Evolutionary conservation across 2,329 filamentous ascomycete genomes (phyloP).

Genomic region (Leptographium radiaticola): DNA sequence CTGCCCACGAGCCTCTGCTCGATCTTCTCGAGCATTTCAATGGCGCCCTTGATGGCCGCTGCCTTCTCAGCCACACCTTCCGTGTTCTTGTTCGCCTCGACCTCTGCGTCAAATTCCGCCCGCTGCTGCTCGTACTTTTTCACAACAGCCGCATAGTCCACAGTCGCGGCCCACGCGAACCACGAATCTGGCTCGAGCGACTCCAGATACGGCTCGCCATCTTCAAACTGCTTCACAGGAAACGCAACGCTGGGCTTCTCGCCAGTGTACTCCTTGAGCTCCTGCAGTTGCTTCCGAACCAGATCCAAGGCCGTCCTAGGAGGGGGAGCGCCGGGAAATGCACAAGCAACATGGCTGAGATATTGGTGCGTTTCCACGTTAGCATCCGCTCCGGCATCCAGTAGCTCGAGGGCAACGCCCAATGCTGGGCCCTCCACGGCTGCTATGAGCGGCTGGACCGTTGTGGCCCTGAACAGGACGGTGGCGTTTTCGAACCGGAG

Average conservation of each 20-base stretch:
- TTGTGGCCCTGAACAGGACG: constrained; percentile 28
- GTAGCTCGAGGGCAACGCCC: constrained; percentile 40
- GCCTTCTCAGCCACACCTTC: constrained; percentile 36
- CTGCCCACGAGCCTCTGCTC: constrained; percentile 38
- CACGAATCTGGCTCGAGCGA: constrained; percentile 43
- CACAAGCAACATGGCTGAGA: no score
- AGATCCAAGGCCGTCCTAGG: constrained; percentile 40
- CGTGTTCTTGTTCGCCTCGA: constrained; percentile 16
- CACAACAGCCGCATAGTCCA: neutral
- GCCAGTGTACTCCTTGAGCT: constrained; percentile 31
- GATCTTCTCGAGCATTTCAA: constrained; percentile 39
- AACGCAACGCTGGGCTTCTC: constrained; percentile 15
- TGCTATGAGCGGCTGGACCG: constrained; percentile 53
- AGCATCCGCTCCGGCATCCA: constrained; percentile 52
- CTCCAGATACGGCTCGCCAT: constrained; percentile 39
- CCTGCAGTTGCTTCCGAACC: constrained; percentile 37
- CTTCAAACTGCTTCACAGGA: constrained; percentile 18
- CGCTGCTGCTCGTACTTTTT: neutral
- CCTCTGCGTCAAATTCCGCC: constrained; percentile 20
- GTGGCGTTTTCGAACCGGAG: constrained; percentile 34
- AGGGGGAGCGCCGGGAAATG: no score
- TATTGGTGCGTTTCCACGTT: constrained; percentile 39
- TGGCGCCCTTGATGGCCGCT: constrained; percentile 35
- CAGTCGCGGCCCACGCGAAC: constrained; percentile 37
- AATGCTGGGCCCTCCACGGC: constrained; percentile 40